Evolutionary conservation across 176 grass and related monocot genomes (phyloP).

Genomic region (Oryza meridionalis): DNA sequence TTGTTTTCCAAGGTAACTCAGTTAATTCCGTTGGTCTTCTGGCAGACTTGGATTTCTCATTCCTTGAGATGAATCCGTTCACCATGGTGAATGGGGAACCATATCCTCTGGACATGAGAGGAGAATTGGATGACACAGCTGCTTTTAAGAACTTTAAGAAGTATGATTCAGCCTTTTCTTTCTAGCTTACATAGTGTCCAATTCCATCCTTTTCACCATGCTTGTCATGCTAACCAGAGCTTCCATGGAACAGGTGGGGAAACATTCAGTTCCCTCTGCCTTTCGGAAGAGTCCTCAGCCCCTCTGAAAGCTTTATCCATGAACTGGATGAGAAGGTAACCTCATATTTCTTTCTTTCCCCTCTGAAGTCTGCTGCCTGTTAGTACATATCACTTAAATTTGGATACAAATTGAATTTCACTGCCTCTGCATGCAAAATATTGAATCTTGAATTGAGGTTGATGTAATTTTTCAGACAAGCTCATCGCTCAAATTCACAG

Average conservation of each 20-base stretch:
- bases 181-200: constrained; percentile 16
- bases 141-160: constrained; percentile 99
- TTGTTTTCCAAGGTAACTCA: neutral
- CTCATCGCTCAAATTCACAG: constrained; percentile 92
- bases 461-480: constrained; percentile 70
- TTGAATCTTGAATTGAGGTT: neutral
- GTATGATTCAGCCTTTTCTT: constrained; percentile 46
- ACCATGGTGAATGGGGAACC: constrained; percentile 88
- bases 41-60: constrained; percentile 96
- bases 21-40: constrained; percentile 9
- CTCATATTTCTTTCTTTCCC: constrained; percentile 11
- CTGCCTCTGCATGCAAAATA: constrained; percentile 1
- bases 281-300: constrained; percentile 90
- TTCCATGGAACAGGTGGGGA: constrained; percentile 68
- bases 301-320: constrained; percentile 92
- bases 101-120: constrained; percentile 98
- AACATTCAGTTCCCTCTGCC: constrained; percentile 85
- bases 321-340: constrained; percentile 95
- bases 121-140: constrained; percentile 96
- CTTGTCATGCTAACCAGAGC: neutral
- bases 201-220: neutral
- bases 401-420: neutral
- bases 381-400: neutral
- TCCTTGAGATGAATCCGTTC: constrained; percentile 99
- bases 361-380: neutral